Base-by-base conservation (phyloP, 768 basidiomycete species). In the Lentinus tigrinus region DNA sequence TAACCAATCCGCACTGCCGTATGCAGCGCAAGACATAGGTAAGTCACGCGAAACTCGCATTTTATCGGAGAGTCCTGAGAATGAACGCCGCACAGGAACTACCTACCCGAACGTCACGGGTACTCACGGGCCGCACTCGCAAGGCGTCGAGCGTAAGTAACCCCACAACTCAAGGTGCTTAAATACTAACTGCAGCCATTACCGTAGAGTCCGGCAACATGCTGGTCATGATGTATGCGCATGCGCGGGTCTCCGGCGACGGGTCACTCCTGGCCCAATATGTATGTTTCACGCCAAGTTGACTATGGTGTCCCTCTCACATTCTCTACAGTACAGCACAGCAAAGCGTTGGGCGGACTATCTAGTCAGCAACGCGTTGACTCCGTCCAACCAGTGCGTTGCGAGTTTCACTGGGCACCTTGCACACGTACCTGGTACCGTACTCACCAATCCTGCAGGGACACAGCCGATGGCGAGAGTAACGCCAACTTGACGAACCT, bases 161-260 rank as follows among this genome's bases (percentile, higher is more conserved):
- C 21, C 23, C 14, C 2, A 4, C 17, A n/a, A 19, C 14, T 36
- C 13, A 27, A 14, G 21, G 23, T 8, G 1, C 7, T 1, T 17
- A 38, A 34, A 5, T 3, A 13, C 17, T 11, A 14, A 24, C 9
- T 56, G 27, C 52, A 19, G 27, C 9, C 11, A 1, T 6, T 10
- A 4, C 4, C 2, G 21, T 23, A 74, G 74, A 74, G 55, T 65
- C 70, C 10, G 73, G 70, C 2, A 72, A 73, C 53, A 75, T 75
- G 64, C 37, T 65, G 16, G 62, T 65, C 37, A 60, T 60, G 64
- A 43, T 57, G 2, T 56, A 62, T 26, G 74, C 73, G 1, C 69
- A 76, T 53, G 71, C 72, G 11, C 48, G 65, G 26, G 52, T 60
- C 10, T 62, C 67, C 6, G 72, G 72, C 14, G 69, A 72, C 42